phyloP scores from a whole-genome alignment of 768 basidiomycete species.

The Xerocomellus dryophilus region DNA sequence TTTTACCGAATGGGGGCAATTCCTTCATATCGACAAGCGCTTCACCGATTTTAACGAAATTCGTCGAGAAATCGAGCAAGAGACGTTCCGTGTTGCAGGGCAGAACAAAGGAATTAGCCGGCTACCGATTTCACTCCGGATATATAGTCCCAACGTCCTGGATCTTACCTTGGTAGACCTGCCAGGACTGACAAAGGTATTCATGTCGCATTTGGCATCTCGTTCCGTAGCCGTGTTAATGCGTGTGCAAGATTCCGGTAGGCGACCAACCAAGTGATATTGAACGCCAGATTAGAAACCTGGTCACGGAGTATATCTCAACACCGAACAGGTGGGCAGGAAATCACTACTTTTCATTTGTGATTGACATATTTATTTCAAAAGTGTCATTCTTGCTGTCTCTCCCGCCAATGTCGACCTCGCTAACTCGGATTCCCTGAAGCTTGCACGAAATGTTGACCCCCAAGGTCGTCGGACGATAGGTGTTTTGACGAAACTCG shows the following conservation, averaged over 20 bases:
- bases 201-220: not conserved
- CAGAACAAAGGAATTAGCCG: constrained; percentile 99
- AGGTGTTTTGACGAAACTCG: constrained; percentile 94
- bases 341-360: not conserved
- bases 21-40: constrained; percentile 92
- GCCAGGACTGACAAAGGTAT: constrained; percentile 92
- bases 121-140: constrained; percentile 90
- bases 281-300: constrained; percentile 89
- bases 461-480: constrained; percentile 95
- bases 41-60: constrained; percentile 97
- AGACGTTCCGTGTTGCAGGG: constrained; percentile 95
- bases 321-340: constrained; percentile 85
- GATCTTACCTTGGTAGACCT: constrained; percentile 96
- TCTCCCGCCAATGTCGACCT: constrained; percentile 98
- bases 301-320: constrained; percentile 95
- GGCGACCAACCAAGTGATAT: constrained; percentile 98
- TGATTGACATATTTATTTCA: constrained; percentile 10
- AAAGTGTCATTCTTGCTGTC: constrained; percentile 92
- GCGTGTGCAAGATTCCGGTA: constrained; percentile 70
- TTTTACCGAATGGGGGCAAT: constrained; percentile 91
- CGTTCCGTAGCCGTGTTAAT: not conserved
- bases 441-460: constrained; percentile 93
- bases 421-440: constrained; percentile 96
- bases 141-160: constrained; percentile 93
- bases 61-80: constrained; percentile 94